Base-by-base conservation (phyloP, 2,329 filamentous ascomycete species). In the Colletotrichum tropicicola region DNA sequence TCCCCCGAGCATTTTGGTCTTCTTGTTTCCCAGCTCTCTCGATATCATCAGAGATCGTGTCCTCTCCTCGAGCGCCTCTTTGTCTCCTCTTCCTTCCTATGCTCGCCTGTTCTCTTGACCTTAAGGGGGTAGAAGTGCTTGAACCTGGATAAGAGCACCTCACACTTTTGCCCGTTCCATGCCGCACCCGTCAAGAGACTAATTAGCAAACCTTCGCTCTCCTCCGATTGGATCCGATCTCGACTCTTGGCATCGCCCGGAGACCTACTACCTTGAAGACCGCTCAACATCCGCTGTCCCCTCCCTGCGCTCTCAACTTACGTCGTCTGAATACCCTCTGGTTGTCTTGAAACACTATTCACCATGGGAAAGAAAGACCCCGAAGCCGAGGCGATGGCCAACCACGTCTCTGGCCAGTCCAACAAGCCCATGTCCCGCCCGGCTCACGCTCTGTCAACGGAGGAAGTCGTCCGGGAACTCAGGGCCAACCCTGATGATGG, bases 381-480 rank as follows among this genome's bases (percentile, higher is more conserved):
- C 55, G 66, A 67, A 15, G 58, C 58, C 9, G 70, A 73, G 41
- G 66, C 67, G 35, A 54, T 66, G 57, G 66, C 66, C 49, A 63
- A 69, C 56, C 77, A 78, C 59, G 64, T 79, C 65, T 79, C 79
- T 17, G 80, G 80, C 57, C 80, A 82, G 71, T 75, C 79, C 61
- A 82, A 82, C 68, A 75, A 74, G 59, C 86, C 85, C 35, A 77
- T 92, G 39, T 85, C 87, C 8, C 79, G 81, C 32, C 89, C 89
- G 13, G 88, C 90, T 7, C 90, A 93, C 73, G 80, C 86, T 47
- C 79, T 93, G 52, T 73, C 81, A n/a, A 80, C 80, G 70, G 78
- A 83, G 19, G 75, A 83, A 30, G 82, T 89, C 32, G 77, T 85
- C 30, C 74, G 81, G 17, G 85, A 91, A 73, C 81, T 91, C 32